Conservation (phyloP, 1,284 basidiomycete species). For the Trichosporon faecale region DNA sequence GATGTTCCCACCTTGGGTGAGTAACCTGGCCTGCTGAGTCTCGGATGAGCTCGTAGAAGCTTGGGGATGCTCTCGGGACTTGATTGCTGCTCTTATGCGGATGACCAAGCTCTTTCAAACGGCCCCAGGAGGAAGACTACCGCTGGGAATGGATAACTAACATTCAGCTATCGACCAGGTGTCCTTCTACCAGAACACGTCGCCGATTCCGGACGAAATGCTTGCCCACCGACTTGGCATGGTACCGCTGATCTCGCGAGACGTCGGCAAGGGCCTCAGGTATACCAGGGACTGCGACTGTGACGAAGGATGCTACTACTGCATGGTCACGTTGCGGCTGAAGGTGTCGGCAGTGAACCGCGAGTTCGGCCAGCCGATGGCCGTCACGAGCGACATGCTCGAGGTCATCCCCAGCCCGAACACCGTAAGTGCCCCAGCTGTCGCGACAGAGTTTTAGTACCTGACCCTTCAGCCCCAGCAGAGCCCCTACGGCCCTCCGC, state of each 20-base stretch:
- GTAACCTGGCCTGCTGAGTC: slow-evolving; percentile 36
- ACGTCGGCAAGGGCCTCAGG: slow-evolving; percentile 78
- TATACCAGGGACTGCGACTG: slow-evolving; percentile 55
- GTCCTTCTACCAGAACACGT: slow-evolving; percentile 86
- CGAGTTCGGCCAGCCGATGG: slow-evolving; percentile 36
- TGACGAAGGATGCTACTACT: slow-evolving; percentile 53
- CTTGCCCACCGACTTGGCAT: slow-evolving; percentile 93
- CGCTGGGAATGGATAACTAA: neutral
- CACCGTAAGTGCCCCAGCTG: slow-evolving; percentile 21
- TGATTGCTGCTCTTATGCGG: neutral
- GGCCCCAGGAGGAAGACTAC: neutral
- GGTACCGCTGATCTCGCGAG: slow-evolving; percentile 81
- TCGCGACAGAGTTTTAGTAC: neutral
- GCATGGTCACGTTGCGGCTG: slow-evolving; percentile 49
- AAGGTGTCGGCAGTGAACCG: slow-evolving; percentile 35
- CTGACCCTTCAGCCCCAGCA: slow-evolving; percentile 20
- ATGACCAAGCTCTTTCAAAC: neutral
- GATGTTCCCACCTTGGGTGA: slow-evolving; percentile 88
- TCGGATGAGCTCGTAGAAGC: neutral
- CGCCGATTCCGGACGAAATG: slow-evolving; percentile 95
- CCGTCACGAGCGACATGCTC: slow-evolving; percentile 50
- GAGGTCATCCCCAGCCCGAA: slow-evolving; percentile 43
- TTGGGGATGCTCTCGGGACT: neutral
- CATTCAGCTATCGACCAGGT: slow-evolving; percentile 91
- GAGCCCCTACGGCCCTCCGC: slow-evolving; percentile 41